A percentile compares a stretch with the other conserved stretches of the same genome.
phyloP scores from a whole-genome alignment of 2,329 filamentous ascomycete species.

The Lachnellula cervina region DNA sequence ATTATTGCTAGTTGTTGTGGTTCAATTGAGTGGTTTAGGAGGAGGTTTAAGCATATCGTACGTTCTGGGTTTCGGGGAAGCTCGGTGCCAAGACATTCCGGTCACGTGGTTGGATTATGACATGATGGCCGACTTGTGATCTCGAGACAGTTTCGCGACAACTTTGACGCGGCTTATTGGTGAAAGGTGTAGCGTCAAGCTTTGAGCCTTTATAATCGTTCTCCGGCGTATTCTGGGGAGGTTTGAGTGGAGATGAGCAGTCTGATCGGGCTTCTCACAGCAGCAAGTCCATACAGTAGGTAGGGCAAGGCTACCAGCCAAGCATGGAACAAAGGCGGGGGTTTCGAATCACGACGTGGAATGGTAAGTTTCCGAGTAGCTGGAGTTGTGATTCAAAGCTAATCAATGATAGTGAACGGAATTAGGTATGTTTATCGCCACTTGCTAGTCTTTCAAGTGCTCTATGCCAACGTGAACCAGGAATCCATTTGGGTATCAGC shows the following conservation, averaged over 20 bases:
- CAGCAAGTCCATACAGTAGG: neutral
- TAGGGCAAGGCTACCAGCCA: neutral
- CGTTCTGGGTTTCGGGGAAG: neutral
- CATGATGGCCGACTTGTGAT: neutral
- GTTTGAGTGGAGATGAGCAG: neutral
- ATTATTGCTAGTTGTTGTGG: constrained; percentile 41
- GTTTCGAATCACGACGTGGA: constrained; percentile 81
- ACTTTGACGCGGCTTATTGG: neutral
- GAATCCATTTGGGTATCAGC: constrained; percentile 79
- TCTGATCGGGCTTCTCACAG: no score
- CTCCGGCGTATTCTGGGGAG: neutral
- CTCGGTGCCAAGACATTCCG: neutral
- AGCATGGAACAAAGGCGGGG: constrained; percentile 46
- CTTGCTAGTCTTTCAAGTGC: neutral
- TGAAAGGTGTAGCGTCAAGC: neutral
- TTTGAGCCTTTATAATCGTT: neutral
- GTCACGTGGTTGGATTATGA: neutral
- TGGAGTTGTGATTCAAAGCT: constrained; percentile 2
- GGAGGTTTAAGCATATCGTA: neutral
- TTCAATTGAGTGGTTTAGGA: neutral
- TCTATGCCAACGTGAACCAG: constrained; percentile 36
- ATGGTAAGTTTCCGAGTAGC: constrained; percentile 49
- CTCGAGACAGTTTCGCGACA: neutral
- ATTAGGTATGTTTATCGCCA: constrained; percentile 52
- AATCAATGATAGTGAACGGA: constrained; percentile 59